phyloP scores from a whole-genome alignment of 176 grass and related monocot genomes.

The Phoenix dactylifera region DNA sequence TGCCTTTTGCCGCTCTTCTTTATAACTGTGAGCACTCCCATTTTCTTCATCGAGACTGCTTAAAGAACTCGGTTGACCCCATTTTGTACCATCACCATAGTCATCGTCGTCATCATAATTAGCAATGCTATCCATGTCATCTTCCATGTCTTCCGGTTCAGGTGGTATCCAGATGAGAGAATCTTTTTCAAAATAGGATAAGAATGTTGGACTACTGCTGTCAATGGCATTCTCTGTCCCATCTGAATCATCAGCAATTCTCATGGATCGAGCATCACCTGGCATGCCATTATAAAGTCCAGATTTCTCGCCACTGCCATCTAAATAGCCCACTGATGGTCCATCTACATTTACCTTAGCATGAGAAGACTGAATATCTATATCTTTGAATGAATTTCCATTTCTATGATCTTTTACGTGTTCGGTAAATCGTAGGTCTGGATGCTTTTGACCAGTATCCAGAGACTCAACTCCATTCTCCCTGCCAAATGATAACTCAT shows the following conservation, averaged over 20 bases:
- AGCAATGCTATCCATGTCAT: constrained; percentile 33
- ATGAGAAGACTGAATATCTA: constrained; percentile 5
- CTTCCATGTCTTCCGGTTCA: constrained; percentile 50
- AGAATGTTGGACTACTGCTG: constrained; percentile 17
- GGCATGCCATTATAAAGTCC: constrained; percentile 6
- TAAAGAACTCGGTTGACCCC: constrained; percentile 57
- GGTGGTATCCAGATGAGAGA: constrained; percentile 59
- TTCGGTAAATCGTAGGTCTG: neutral
- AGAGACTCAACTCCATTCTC: constrained; percentile 17
- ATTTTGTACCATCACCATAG: constrained; percentile 45
- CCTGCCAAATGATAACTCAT: constrained; percentile 15
- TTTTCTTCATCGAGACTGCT: constrained; percentile 28
- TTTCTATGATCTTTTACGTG: constrained; percentile 5
- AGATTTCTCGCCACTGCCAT: constrained; percentile 7
- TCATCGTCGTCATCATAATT: constrained; percentile 41
- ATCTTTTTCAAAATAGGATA: constrained; percentile 49
- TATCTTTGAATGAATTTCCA: constrained; percentile 11
- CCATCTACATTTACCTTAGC: neutral
- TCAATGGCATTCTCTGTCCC: constrained; percentile 33
- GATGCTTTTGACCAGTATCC: constrained; percentile 10
- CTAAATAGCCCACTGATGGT: constrained; percentile 9
- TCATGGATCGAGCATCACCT: constrained; percentile 29
- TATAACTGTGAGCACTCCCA: constrained; percentile 14
- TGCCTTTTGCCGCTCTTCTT: constrained; percentile 54
- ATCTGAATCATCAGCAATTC: constrained; percentile 35